Evolutionary conservation across 2,329 filamentous ascomycete genomes (phyloP), one percentile per base, ranked within the genome.

Genomic region (Ceratocystis huliohia): DNA sequence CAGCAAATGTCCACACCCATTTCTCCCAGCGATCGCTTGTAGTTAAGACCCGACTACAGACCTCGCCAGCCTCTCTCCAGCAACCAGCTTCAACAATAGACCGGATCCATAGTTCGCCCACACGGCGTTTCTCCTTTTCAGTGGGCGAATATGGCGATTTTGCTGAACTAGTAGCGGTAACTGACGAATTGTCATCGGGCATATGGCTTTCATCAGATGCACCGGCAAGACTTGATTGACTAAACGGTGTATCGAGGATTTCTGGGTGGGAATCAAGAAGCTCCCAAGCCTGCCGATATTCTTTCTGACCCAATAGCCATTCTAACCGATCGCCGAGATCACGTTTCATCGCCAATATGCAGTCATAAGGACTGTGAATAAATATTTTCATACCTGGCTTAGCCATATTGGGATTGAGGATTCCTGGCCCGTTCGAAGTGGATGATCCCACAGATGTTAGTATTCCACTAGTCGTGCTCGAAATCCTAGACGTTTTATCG

Each of bases 351-450:
- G 91, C 90, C 65, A 96, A 78, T n/a, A 97, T 88, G 72, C 92
- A 97, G 75, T 99, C 94, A 73, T 95, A 99, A 0, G 94, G 94
- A 71, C 91, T 96, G 72, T 96, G 91, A 50, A 99, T 90, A 73
- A 96, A 96, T 17, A 99, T 88, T 72, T 97, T 81, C 71, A 81
- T 75, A 1, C 83, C 81, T 63, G 78, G 79, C 72, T 84, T 81
- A 70, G 80, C 71, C 69, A 88, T 74, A 71, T 79, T 79, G 65
- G 82, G 75, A 73, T 87, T 81, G 69, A 69, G 3, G 70, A 70
- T 61, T 74, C 73, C 20, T 73, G 72, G 37, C 72, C 71, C 41
- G 70, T 73, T 15, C 46, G 73, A 71, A 3, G 74, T 70, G 65
- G 76, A 5, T 73, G 75, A 3, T 3, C 25, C 56, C 3, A 6